Conservation (phyloP, 345 rosid species). For the Populus simonii region DNA sequence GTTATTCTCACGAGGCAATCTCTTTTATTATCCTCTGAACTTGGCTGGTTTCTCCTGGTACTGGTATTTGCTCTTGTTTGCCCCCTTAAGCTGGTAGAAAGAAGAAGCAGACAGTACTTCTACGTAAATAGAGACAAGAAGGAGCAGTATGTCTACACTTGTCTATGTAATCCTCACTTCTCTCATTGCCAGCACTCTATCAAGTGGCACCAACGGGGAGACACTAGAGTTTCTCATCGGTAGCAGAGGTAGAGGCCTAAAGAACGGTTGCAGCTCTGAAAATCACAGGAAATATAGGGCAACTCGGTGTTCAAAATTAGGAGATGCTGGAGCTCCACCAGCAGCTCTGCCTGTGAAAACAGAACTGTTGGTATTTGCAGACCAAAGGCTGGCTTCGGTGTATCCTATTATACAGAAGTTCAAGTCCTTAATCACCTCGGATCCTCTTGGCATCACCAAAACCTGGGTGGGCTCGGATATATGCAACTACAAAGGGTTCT, state of each 20-base stretch:
- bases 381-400: constrained; percentile 63
- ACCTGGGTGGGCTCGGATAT: constrained; percentile 76
- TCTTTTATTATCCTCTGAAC: not conserved
- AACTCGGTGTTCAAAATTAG: constrained; percentile 21
- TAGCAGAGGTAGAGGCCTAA: not conserved
- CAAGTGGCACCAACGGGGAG: constrained; percentile 5
- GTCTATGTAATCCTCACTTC: constrained; percentile 10
- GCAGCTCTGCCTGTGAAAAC: constrained; percentile 22
- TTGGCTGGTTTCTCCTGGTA: not conserved
- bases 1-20: not conserved
- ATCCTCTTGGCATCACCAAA: constrained; percentile 62
- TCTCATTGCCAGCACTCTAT: constrained; percentile 2
- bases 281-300: constrained; percentile 7
- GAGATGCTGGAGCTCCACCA: constrained; percentile 2
- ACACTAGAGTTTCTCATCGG: not conserved
- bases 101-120: not conserved
- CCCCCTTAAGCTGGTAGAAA: not conserved
- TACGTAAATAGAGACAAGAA: not conserved
- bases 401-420: constrained; percentile 76
- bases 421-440: constrained; percentile 63
- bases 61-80: not conserved
- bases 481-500: constrained; percentile 76
- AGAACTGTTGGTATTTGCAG: constrained; percentile 41
- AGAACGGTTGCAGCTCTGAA: constrained; percentile 19
- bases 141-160: constrained; percentile 10